Evolutionary conservation across 257 asterid species (phyloP), one percentile per base, ranked within the genome.

Genomic region (Penstemon eatonii): DNA sequence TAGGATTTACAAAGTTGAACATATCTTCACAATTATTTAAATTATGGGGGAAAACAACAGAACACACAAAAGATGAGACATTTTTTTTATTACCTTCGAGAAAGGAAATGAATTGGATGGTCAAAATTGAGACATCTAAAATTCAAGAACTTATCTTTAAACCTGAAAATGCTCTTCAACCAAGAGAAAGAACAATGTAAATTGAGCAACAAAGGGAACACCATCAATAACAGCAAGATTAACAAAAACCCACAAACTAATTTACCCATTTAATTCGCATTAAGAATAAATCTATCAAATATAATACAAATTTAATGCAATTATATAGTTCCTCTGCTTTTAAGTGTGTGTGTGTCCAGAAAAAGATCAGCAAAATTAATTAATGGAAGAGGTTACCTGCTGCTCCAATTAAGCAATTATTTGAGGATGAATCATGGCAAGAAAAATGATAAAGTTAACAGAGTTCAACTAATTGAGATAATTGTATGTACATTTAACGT

Each of bases 241-340:
- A 81, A 55, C 76, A 76, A 67, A 76, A 73, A 7, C 71, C 79
- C 79, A 18, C 46, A 72, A 73, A 61, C 64, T 13, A 71, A 51
- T 53, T 68, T 78, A 44, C 79, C 67, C 86, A 65, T 75, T 79
- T 70, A 15, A 25, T 9, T 19, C 4, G 50, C 9, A n/a, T 10
- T 52, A 19, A 51, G 7, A 58, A 37, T 2, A 5, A 50, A n/a
- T 10, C n/a, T 37, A 15, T 15, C 18, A 15, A 15, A 15, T 15
- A 15, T 15, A 15, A 15, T 15, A 15, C 18, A 15, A 15, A 15
- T 15, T 15, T 15, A 15, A 15, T 15, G 18, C 18, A 15, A 15
- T 15, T 15, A 15, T 15, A 15, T 15, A 15, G 18, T 15, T 15
- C 18, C 18, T 15, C 18, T 15, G 18, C 0, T 15, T 15, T 15